phyloP scores from a whole-genome alignment of 345 rosid genomes.

The Salix exigua region DNA sequence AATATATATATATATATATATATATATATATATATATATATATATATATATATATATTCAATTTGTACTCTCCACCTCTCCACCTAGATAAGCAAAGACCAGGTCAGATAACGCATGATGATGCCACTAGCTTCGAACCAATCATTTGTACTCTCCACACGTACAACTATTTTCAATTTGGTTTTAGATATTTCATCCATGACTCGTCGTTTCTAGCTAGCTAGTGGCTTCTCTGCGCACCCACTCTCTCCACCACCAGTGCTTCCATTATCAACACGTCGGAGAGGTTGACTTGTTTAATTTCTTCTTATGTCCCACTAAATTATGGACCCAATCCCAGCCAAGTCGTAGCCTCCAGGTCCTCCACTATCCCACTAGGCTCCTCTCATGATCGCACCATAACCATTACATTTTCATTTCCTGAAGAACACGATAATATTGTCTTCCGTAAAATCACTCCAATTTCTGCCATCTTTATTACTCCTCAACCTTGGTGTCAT shows the following conservation, averaged over 20 bases:
- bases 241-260: constrained; percentile 10
- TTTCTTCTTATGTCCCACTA: constrained; percentile 36
- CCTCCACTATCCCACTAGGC: neutral
- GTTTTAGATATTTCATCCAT: neutral
- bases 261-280: neutral
- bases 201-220: no score
- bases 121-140: neutral
- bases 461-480: neutral
- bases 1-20: no score
- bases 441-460: neutral
- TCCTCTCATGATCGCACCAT: constrained; percentile 19
- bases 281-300: constrained; percentile 19
- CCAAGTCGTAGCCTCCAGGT: constrained; percentile 20
- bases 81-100: no score
- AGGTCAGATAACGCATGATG: no score
- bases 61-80: no score
- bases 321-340: constrained; percentile 35
- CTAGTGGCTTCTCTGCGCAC: neutral
- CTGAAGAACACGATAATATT: no score
- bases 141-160: neutral
- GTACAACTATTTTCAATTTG: no score
- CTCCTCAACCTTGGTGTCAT: neutral
- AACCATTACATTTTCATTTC: no score
- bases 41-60: no score
- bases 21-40: no score